Percentiles rank a stretch among this genome's conserved stretches.
These are phyloP conservation scores for Cyclotella distinguenda DNA, from an alignment of 108 stramenopile species.

Conservation along the genomic window DNA sequence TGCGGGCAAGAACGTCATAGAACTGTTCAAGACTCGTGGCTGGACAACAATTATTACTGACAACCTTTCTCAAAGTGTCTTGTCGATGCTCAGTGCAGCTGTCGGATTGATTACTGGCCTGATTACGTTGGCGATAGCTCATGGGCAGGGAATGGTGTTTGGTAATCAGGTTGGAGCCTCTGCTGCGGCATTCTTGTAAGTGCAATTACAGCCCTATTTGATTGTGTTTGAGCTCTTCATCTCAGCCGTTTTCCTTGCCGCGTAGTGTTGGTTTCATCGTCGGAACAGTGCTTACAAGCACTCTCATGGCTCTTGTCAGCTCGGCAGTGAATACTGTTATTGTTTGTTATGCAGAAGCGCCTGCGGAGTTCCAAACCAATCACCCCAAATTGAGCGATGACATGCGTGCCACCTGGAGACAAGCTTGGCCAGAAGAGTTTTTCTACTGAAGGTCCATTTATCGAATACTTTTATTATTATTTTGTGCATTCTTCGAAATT, in stretches of 20 bases:
- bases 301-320: slow-evolving; percentile 61
- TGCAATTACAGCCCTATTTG: neutral
- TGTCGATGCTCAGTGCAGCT: slow-evolving; percentile 57
- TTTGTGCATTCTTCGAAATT: neutral
- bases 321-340: slow-evolving; percentile 79
- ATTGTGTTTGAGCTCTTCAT: neutral
- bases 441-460: slow-evolving; percentile 7
- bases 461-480: neutral
- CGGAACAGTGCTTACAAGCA: slow-evolving; percentile 47
- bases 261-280: slow-evolving; percentile 36
- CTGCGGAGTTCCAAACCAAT: slow-evolving; percentile 57
- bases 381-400: slow-evolving; percentile 61
- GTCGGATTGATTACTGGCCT: slow-evolving; percentile 72
- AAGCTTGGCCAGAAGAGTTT: slow-evolving; percentile 69
- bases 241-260: neutral
- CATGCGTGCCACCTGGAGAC: slow-evolving; percentile 64
- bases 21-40: slow-evolving; percentile 60
- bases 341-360: slow-evolving; percentile 86
- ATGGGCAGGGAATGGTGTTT: slow-evolving; percentile 39
- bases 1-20: slow-evolving; percentile 68
- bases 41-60: slow-evolving; percentile 83
- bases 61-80: slow-evolving; percentile 61
- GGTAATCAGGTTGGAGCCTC: slow-evolving; percentile 45
- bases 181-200: slow-evolving; percentile 41
- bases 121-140: slow-evolving; percentile 56